phyloP scores from a whole-genome alignment of 2,329 filamentous ascomycete species.

The Cryphonectria radicalis region DNA sequence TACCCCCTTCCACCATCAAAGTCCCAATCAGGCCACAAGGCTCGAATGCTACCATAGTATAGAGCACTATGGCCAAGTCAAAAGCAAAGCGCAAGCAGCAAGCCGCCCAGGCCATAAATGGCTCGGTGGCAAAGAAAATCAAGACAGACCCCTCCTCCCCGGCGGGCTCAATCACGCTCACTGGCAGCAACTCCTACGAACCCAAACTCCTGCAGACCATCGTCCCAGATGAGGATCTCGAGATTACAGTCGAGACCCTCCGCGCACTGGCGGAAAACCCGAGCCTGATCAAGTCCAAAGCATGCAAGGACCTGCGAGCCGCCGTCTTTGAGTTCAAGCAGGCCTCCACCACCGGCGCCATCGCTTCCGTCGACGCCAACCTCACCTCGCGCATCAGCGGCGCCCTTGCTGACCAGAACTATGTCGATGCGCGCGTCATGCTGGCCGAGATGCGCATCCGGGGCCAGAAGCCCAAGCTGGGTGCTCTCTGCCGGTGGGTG shows the following conservation, averaged over 20 bases:
- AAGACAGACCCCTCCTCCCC: slow-evolving; percentile 13
- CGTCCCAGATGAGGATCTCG: slow-evolving; percentile 28
- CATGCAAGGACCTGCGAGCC: slow-evolving; percentile 67
- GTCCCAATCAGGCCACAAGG: background rate
- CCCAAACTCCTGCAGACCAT: slow-evolving; percentile 25
- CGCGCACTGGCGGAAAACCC: slow-evolving; percentile 50
- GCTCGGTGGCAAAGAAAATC: slow-evolving; percentile 23
- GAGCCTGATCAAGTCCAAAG: slow-evolving; percentile 67
- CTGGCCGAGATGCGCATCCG: slow-evolving; percentile 73
- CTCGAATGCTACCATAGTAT: background rate
- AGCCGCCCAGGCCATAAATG: slow-evolving; percentile 6
- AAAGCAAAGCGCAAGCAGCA: slow-evolving; percentile 29
- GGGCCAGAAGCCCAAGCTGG: slow-evolving; percentile 67
- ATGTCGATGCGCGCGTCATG: slow-evolving; percentile 66
- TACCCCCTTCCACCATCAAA: background rate
- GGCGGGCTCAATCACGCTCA: slow-evolving; percentile 1
- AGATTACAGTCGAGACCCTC: slow-evolving; percentile 29
- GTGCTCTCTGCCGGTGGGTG: slow-evolving; percentile 73
- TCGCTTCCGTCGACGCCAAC: slow-evolving; percentile 59
- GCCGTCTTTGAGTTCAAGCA: slow-evolving; percentile 73
- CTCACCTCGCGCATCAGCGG: slow-evolving; percentile 69
- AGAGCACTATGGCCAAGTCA: slow-evolving; percentile 24
- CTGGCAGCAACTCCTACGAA: slow-evolving; percentile 14
- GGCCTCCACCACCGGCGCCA: slow-evolving; percentile 69
- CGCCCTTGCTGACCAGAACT: slow-evolving; percentile 67